Evolutionary conservation across 2,329 filamentous ascomycete genomes (phyloP).

Genomic region (Tolypocladium endophyticum): DNA sequence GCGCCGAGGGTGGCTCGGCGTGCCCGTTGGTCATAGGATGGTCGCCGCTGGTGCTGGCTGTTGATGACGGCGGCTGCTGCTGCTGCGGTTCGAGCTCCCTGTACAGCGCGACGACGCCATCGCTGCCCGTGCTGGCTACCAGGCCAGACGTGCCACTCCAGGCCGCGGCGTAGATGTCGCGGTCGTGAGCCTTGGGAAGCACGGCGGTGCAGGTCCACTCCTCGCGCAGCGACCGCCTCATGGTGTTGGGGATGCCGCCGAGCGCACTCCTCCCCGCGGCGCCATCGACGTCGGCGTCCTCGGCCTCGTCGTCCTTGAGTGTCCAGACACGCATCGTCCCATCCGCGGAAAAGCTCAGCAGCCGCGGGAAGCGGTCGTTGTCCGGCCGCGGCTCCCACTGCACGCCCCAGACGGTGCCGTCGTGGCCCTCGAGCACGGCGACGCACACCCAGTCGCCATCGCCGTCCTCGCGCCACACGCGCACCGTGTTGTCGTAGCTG

Average conservation of each 20-base stretch:
- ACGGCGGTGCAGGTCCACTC: slow-evolving; percentile 69
- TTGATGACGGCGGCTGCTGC: background rate
- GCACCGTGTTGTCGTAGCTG: slow-evolving; percentile 89
- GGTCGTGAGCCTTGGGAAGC: slow-evolving; percentile 65
- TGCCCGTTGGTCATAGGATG: background rate
- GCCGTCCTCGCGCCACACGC: slow-evolving; percentile 80
- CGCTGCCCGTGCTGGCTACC: slow-evolving; percentile 81
- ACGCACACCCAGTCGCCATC: slow-evolving; percentile 91
- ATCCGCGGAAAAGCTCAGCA: slow-evolving; percentile 83
- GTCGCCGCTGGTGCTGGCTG: slow-evolving; percentile 5
- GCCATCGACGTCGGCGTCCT: slow-evolving; percentile 10
- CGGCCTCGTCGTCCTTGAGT: slow-evolving; percentile 39
- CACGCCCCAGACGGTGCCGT: slow-evolving; percentile 81
- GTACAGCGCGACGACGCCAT: slow-evolving; percentile 74
- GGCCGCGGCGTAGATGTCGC: slow-evolving; percentile 72
- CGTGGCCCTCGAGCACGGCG: slow-evolving; percentile 67
- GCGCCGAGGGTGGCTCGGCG: slow-evolving; percentile 1
- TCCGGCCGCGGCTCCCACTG: slow-evolving; percentile 51
- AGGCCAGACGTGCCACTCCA: slow-evolving; percentile 74
- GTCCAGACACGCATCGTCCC: slow-evolving; percentile 71
- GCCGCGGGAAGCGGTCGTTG: slow-evolving; percentile 40
- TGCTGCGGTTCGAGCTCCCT: slow-evolving; percentile 41
- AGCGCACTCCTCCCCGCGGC: slow-evolving; percentile 29
- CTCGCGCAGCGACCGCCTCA: slow-evolving; percentile 68
- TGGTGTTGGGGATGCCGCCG: slow-evolving; percentile 75